Evolutionary conservation across 805 yeast genomes (phyloP), one percentile per base, ranked within the genome.

Genomic region (Ogataea methanolica): DNA sequence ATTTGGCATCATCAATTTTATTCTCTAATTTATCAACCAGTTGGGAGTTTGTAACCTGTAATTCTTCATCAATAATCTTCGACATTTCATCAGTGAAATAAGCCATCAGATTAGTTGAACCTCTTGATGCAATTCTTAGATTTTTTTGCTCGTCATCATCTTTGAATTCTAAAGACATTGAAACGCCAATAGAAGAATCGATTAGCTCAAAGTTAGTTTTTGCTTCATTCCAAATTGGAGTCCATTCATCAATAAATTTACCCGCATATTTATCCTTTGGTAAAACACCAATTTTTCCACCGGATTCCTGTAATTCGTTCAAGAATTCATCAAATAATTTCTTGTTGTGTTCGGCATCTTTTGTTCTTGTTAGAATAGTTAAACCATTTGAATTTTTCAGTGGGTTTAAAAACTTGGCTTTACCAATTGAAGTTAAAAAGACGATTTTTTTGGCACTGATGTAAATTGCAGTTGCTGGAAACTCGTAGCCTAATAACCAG

Each of bases 401-500:
- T 6, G 79, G 77, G 39, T 75, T 76, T 55, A 92, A 70, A 69
- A 90, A 85, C 63, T 83, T 88, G 38, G 95, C 89, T 67, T 92
- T 92, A 6, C 88, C 88, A 42, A 82, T 84, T 31, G 92, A 83
- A 0, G 97, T 91, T 48, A 91, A 74, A 46, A 92, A 71, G 4
- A 80, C 66, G 36, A 81, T 71, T 54, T 79, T 80, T 36, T 76
- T 78, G 46, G 76, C 74, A 3, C 86, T 77, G 48, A 91, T 69
- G 43, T 76, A 80, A 45, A 92, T 68, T 31, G 82, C 82, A 1
- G 97, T 90, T 43, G 94, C 94, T n/a, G 96, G 95, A 62, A 92
- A 92, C 64, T 94, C 98, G 64, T 91, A 92, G 4, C 97, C 96
- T 42, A 92, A 70, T 45, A 92, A 71, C 98, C 98, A 92, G 44